phyloP scores from a whole-genome alignment of 2,329 filamentous ascomycete species.

The Microdochium paspali region DNA sequence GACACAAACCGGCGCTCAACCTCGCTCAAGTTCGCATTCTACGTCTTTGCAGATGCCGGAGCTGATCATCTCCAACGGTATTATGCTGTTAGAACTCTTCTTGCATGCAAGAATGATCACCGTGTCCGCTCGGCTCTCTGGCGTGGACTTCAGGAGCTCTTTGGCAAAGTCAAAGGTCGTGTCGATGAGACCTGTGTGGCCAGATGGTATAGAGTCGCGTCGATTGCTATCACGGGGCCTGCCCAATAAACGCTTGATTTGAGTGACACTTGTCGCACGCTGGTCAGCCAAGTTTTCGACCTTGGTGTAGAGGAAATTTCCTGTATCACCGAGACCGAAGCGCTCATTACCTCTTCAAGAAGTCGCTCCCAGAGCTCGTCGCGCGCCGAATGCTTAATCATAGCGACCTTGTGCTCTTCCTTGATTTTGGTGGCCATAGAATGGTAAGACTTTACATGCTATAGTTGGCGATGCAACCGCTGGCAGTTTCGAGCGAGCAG shows the following conservation, averaged over 20 bases:
- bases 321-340: conserved; percentile 6
- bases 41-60: conserved; percentile 1
- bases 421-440: conserved; percentile 8
- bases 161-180: conserved; percentile 1
- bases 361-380: conserved; percentile 1
- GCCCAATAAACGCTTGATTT: conserved; percentile 8
- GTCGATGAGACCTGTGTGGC: conserved; percentile 2
- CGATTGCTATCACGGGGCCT: conserved; percentile 6
- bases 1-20: conserved; percentile 2
- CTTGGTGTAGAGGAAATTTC: background rate
- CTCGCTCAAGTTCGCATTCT: conserved; percentile 7
- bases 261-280: conserved; percentile 3
- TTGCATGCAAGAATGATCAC: background rate
- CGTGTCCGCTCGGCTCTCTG: conserved; percentile 1
- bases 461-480: background rate
- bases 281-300: conserved; percentile 3
- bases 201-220: background rate
- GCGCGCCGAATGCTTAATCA: background rate
- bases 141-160: conserved; percentile 4
- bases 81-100: conserved; percentile 1
- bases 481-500: background rate
- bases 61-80: conserved; percentile 7
- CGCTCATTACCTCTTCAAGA: conserved; percentile 5
- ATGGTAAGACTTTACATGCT: conserved; percentile 2
- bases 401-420: conserved; percentile 4